Evolutionary conservation across 371 early-diverging fungal genomes (phyloP).

Genomic region (Mortierella sp.): DNA sequence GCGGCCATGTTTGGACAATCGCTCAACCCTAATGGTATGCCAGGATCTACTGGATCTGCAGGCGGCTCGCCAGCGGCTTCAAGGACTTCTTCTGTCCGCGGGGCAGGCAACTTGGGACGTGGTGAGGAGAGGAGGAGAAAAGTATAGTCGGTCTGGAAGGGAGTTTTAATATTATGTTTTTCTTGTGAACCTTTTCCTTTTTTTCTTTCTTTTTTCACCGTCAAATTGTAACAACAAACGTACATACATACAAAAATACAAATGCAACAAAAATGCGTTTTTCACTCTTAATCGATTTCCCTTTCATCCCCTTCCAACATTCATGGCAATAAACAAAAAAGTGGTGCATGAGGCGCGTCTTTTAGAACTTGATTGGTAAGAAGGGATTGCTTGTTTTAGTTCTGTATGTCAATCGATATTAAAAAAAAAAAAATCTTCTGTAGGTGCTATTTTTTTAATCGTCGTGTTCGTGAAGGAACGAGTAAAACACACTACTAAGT

Average conservation of each 20-base stretch:
- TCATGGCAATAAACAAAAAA: not conserved
- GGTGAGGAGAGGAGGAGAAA: conserved; percentile 51
- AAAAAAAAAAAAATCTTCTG: too few relatives aligned
- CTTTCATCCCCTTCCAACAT: not conserved
- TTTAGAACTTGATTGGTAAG: too few relatives aligned
- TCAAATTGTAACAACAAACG: not conserved
- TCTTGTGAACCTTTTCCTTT: not conserved
- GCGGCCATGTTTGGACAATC: conserved; percentile 55
- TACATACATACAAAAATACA: conserved; percentile 6
- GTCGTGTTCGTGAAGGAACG: too few relatives aligned
- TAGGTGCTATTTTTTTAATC: too few relatives aligned
- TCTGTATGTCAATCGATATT: too few relatives aligned
- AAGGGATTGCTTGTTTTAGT: too few relatives aligned
- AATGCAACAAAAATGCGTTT: not conserved
- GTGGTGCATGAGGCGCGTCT: too few relatives aligned
- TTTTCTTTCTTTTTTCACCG: not conserved
- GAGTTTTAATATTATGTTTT: too few relatives aligned
- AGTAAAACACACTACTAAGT: not conserved
- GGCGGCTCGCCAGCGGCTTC: conserved; percentile 24
- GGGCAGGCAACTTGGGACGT: conserved; percentile 49
- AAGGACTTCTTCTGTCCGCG: conserved; percentile 48
- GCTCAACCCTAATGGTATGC: conserved; percentile 29
- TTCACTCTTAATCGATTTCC: not conserved
- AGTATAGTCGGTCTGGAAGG: conserved; percentile 19
- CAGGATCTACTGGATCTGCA: conserved; percentile 20